Base-by-base conservation (phyloP, 1,139 yeast genomes). In the Scheffersomyces cryptocercus region DNA sequence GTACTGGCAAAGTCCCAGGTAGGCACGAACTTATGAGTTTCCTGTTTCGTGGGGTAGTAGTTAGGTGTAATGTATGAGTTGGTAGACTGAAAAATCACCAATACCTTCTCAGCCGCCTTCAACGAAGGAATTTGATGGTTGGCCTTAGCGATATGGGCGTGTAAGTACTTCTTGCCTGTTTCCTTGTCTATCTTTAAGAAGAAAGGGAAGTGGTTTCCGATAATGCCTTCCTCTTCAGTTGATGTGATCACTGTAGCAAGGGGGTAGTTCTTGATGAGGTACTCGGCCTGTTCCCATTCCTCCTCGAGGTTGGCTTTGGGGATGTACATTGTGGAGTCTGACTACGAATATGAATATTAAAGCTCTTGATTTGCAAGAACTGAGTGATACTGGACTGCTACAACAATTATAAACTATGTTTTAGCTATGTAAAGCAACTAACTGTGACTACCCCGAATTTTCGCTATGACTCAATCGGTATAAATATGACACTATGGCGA, bases 1-100 rank as follows among this genome's bases (percentile, higher is more conserved):
- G 79, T 84, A 4, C 81, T 65, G 2, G 81, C 82, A 64, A 79
- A 84, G 59, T 81, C 84, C 90, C 89, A 84, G 0, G 90, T 84
- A 10, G 89, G 88, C 8, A 83, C 90, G 34, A 72, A 76, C 53
- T 82, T 83, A 48, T 82, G 85, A 26, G 84, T 79, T 40, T 72
- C 73, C 50, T 72, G 66, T 62, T 84, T 83, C 2, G 74, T 70
- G 2, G 81, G 77, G 55, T 84, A 84, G 71, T 83, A 83, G 12
- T 74, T 64, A 3, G 90, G 88, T 7, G 84, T 66, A 30, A 83
- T 75, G 56, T 84, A 84, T 1, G 81, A 68, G 53, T 81, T 73
- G 3, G 61, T 65, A 4, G 82, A 73, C 57, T 76, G 80, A 66
- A 84, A 84, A 4, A 82, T 70, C 10, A 83, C 75, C 53, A 81